phyloP scores from a whole-genome alignment of 139 green algal species.

The Chlorella vulgaris region DNA sequence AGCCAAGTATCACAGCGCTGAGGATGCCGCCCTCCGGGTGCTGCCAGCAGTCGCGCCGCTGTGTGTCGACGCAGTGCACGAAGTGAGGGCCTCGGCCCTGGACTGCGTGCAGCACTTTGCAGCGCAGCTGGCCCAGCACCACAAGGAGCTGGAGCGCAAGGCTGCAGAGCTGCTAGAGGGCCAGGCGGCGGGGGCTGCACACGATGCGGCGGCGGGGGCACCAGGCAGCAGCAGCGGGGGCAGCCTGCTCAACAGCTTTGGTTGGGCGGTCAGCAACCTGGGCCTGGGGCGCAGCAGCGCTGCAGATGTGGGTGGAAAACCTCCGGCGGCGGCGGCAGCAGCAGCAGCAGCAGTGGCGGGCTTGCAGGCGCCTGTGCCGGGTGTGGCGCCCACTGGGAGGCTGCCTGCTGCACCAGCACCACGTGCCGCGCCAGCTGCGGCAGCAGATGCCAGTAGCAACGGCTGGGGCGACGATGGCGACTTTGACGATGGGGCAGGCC shows the following conservation, averaged over 20 bases:
- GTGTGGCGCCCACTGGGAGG: background rate
- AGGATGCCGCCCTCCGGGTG: constrained; percentile 81
- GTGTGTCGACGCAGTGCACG: constrained; percentile 74
- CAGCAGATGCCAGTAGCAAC: background rate
- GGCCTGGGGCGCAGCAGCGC: background rate
- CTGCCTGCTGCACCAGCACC: background rate
- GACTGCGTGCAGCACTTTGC: constrained; percentile 52
- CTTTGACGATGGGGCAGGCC: constrained; percentile 47
- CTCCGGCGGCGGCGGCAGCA: constrained; percentile 22
- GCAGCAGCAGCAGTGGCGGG: background rate
- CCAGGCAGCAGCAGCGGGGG: constrained; percentile 34
- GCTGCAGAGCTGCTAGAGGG: background rate
- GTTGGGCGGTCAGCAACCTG: constrained; percentile 45
- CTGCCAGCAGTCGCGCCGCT: constrained; percentile 83
- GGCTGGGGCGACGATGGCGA: constrained; percentile 42
- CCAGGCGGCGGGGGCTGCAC: background rate
- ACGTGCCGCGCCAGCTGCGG: background rate
- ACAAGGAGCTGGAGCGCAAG: constrained; percentile 17
- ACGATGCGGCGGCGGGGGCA: background rate
- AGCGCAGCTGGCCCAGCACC: constrained; percentile 36
- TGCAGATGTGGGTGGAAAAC: too few relatives aligned
- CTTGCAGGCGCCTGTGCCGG: background rate
- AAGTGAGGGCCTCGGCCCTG: constrained; percentile 65
- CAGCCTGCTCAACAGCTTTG: constrained; percentile 41
- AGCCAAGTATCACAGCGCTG: constrained; percentile 62